Evolutionary conservation across 2,329 filamentous ascomycete genomes (phyloP), one percentile per base, ranked within the genome.

Genomic region (Epichloe glyceriae): DNA sequence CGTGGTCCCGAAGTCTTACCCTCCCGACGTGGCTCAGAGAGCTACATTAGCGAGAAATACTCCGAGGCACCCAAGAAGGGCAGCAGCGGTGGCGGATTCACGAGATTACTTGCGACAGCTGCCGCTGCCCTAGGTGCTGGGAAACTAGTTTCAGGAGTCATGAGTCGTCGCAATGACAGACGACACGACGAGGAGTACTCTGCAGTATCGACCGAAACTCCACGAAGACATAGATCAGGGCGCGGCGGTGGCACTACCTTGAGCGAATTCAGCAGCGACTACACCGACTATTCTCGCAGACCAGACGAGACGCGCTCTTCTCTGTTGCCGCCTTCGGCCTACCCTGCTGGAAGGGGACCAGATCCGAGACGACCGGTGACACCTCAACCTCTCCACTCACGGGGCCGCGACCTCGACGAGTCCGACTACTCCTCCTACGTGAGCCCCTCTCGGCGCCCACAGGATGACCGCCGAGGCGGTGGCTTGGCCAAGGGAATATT

Each of bases 11-110:
- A 80, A 52, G 74, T 77, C 2, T 59, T 79, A 10, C 67, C 76
- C 1, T 80, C 78, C 0, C 69, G 75, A 41, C 67, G 70, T 34
- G 71, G 64, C 3, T 82, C 79, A 0, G 73, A 72, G 4, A 84
- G 80, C 48, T 82, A 80, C 55, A 67, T 76, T 35, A 77, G 84
- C 39, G 83, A 88, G 56, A 87, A 88, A 62, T 76, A 77, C 52
- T 77, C 76, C 0, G 75, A 81, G n/a, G 55, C 62, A 49, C 56
- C 59, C 30, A 68, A 68, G 22, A 71, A 63, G 59, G 64, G 61
- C 52, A 64, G 62, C 51, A 64, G 62, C 51, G 64, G 69, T 38
- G 75, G 76, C 17, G 80, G 82, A 8, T 74, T 85, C 57, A 76
- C 80, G 63, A 77, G 77, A 58, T 78, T 76, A 49, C 53, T 88